phyloP scores from a whole-genome alignment of 169 alveolate genomes.

The Plasmodium malariae region DNA sequence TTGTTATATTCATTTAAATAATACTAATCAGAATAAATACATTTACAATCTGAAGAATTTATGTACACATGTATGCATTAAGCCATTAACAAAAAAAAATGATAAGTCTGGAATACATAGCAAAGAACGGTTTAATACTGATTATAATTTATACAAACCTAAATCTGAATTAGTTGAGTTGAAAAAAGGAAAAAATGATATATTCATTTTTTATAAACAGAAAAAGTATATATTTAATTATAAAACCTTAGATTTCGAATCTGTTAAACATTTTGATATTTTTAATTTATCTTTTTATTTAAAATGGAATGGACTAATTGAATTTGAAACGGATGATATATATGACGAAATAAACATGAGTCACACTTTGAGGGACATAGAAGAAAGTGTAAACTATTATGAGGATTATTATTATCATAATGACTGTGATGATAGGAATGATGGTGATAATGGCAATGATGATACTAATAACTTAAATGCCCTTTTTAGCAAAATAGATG shows the following conservation, averaged over 20 bases:
- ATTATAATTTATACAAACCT: slow-evolving; percentile 51
- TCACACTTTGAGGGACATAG: slow-evolving; percentile 30
- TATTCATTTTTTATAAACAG: slow-evolving; percentile 78
- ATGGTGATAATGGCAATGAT: background rate
- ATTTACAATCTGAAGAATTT: slow-evolving; percentile 24
- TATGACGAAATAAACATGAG: slow-evolving; percentile 6
- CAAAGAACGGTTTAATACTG: slow-evolving; percentile 54
- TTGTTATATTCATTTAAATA: slow-evolving; percentile 7
- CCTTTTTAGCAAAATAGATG: slow-evolving; percentile 12
- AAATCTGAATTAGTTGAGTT: slow-evolving; percentile 71
- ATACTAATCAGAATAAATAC: slow-evolving; percentile 9
- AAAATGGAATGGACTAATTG: slow-evolving; percentile 81
- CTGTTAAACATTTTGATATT: slow-evolving; percentile 83
- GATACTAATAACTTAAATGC: background rate
- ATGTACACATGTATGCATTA: slow-evolving; percentile 72
- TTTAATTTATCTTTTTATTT: slow-evolving; percentile 61
- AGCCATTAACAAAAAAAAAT: slow-evolving; percentile 14
- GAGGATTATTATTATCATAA: too few species aligned
- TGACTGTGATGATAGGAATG: too few species aligned
- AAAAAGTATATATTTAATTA: slow-evolving; percentile 80
- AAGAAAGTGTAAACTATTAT: slow-evolving; percentile 44
- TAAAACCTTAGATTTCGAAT: slow-evolving; percentile 69
- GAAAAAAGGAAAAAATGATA: slow-evolving; percentile 67
- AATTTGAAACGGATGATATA: background rate
- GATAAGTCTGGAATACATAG: slow-evolving; percentile 10